phyloP scores from a whole-genome alignment of 2,329 filamentous ascomycete genomes.

The Thielaviopsis punctulata region DNA sequence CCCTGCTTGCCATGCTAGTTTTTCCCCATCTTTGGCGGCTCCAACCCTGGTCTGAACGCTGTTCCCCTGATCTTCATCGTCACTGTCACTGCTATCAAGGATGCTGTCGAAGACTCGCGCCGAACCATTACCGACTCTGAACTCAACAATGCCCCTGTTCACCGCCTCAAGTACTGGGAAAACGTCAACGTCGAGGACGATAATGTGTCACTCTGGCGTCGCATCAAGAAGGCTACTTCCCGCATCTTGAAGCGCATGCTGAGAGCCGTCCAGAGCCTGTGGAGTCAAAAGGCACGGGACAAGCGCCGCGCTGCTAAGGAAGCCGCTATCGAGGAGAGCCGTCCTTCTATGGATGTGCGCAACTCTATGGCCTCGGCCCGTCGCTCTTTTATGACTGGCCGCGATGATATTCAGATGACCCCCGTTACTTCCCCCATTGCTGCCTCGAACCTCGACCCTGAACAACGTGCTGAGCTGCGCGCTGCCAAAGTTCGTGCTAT shows the following conservation, averaged over 20 bases:
- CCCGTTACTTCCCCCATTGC: conserved; percentile 37
- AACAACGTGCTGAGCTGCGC: conserved; percentile 17
- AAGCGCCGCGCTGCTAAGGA: conserved; percentile 31
- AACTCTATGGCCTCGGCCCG: conserved; percentile 29
- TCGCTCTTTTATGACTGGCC: conserved; percentile 33
- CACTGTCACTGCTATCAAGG: conserved; percentile 74
- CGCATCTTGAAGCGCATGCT: conserved; percentile 38
- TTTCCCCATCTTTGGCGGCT: conserved; percentile 87
- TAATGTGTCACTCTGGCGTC: conserved; percentile 70
- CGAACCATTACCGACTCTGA: conserved; percentile 82
- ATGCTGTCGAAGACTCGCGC: conserved; percentile 88
- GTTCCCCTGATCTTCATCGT: conserved; percentile 90
- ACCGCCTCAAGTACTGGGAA: conserved; percentile 71
- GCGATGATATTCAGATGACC: conserved; percentile 69
- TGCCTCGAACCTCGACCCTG: conserved; percentile 44
- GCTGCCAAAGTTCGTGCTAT: conserved; percentile 25
- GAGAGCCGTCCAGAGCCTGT: conserved; percentile 28
- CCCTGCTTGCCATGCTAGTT: conserved; percentile 45
- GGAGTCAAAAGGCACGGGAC: conserved; percentile 33
- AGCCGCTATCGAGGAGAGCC: conserved; percentile 31
- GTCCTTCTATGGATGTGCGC: conserved; percentile 37
- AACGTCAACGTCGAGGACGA: conserved; percentile 90
- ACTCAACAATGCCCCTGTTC: conserved; percentile 89
- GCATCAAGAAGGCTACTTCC: conserved; percentile 75
- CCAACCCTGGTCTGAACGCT: conserved; percentile 75